Evolutionary conservation across 192 early-diverging fungal genomes (phyloP).

Genomic region (Helicostylum pulchrum): DNA sequence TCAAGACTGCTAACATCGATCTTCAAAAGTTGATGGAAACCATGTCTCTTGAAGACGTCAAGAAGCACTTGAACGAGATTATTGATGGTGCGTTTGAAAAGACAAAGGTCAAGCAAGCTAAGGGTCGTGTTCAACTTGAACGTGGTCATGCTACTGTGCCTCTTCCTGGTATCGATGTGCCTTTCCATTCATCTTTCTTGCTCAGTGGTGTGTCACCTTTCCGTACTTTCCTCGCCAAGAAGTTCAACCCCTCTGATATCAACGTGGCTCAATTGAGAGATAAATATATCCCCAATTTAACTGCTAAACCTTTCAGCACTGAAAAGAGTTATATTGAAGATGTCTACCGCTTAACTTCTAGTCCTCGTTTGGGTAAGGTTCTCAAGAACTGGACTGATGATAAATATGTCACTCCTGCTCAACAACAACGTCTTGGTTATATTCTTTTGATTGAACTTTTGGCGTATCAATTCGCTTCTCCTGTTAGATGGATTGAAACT

Average conservation of each 20-base stretch:
- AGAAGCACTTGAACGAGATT: constrained; percentile 76
- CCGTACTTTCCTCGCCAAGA: constrained; percentile 81
- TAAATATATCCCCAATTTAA: constrained; percentile 95
- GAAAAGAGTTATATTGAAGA: constrained; percentile 71
- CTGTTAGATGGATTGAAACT: constrained; percentile 94
- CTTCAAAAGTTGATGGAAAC: constrained; percentile 79
- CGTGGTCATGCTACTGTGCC: constrained; percentile 91
- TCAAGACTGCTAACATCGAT: constrained; percentile 84
- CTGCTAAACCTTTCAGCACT: constrained; percentile 82
- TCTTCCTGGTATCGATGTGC: constrained; percentile 90
- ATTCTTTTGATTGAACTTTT: constrained; percentile 84
- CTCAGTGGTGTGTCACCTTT: constrained; percentile 89
- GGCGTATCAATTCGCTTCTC: constrained; percentile 89
- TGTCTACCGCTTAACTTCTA: constrained; percentile 70
- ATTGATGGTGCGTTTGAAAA: constrained; percentile 66
- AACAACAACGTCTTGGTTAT: constrained; percentile 85
- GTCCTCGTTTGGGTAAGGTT: constrained; percentile 69
- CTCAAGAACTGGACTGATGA: constrained; percentile 79
- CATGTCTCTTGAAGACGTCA: constrained; percentile 81
- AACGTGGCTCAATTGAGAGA: constrained; percentile 77
- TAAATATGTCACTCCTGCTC: constrained; percentile 63
- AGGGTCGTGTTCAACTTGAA: constrained; percentile 67
- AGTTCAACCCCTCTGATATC: constrained; percentile 79
- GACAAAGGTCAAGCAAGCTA: constrained; percentile 61
- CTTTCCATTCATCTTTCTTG: constrained; percentile 96